phyloP scores from a whole-genome alignment of 2,329 filamentous ascomycete species.

The Colletotrichum musae region DNA sequence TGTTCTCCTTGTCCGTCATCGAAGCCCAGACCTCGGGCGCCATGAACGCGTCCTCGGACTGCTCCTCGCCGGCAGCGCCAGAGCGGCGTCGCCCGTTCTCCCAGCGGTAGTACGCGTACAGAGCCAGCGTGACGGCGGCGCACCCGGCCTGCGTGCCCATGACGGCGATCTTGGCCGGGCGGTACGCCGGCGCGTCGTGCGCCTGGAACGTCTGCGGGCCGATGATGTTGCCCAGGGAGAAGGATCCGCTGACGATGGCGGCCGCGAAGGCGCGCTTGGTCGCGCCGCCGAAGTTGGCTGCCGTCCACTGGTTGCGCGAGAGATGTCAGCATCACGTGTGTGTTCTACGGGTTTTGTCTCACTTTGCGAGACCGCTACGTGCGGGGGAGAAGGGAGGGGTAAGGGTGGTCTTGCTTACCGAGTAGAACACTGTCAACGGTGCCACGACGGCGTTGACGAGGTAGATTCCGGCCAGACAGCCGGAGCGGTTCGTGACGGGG shows the following conservation, averaged over 20 bases:
- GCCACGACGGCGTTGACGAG: constrained; percentile 65
- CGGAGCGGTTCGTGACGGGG: constrained; percentile 59
- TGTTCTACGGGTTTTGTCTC: not conserved
- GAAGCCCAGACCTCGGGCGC: constrained; percentile 61
- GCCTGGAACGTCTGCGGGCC: constrained; percentile 70
- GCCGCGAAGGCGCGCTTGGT: constrained; percentile 68
- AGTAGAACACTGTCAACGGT: constrained; percentile 61
- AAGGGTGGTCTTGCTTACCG: constrained; percentile 48
- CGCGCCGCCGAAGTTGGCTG: constrained; percentile 65
- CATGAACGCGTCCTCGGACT: constrained; percentile 58
- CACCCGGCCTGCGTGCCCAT: constrained; percentile 65
- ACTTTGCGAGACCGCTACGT: not conserved
- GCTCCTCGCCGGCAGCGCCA: constrained; percentile 37
- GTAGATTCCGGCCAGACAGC: constrained; percentile 64
- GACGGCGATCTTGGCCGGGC: constrained; percentile 68
- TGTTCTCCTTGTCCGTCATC: constrained; percentile 71
- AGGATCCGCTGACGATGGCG: constrained; percentile 64
- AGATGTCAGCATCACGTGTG: not conserved
- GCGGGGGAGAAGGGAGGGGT: too few species aligned
- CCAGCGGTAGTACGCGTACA: constrained; percentile 67
- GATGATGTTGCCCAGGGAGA: constrained; percentile 70
- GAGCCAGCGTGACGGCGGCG: constrained; percentile 55
- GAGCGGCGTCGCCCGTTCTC: constrained; percentile 57
- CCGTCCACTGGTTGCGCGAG: constrained; percentile 55
- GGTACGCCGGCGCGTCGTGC: constrained; percentile 65